A percentile compares a stretch with the other conserved stretches of the same genome.
Evolutionary conservation across 306 rosid genomes (phyloP).

Genomic region (Vigna mungo): DNA sequence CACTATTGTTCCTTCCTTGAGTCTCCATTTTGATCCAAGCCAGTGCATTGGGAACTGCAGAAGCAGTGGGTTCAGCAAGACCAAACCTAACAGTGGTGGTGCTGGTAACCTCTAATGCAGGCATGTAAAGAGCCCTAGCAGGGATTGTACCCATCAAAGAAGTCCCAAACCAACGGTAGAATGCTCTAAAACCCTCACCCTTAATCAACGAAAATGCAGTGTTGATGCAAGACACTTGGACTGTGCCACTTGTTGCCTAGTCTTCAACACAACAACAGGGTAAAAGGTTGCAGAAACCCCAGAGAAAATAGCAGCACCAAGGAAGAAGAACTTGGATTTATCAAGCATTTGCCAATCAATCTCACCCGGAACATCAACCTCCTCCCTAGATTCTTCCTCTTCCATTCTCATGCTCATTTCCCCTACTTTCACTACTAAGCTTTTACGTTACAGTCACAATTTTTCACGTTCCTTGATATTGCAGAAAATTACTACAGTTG

Average conservation of each 20-base stretch:
- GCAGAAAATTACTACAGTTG: background rate
- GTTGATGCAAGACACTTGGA: conserved; percentile 70
- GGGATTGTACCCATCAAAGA: conserved; percentile 86
- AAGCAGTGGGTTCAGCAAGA: conserved; percentile 69
- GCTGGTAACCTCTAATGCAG: conserved; percentile 81
- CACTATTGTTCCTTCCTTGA: too few relatives aligned
- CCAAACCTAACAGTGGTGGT: conserved; percentile 70
- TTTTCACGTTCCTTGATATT: background rate
- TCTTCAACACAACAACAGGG: conserved; percentile 82
- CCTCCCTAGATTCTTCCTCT: conserved; percentile 75
- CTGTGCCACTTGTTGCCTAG: conserved; percentile 80
- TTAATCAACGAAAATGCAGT: conserved; percentile 69
- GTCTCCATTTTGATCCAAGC: conserved; percentile 36
- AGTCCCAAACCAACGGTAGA: conserved; percentile 93
- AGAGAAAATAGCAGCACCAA: conserved; percentile 86
- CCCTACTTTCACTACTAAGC: conserved; percentile 55
- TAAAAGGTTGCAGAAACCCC: conserved; percentile 84
- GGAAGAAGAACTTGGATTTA: conserved; percentile 58
- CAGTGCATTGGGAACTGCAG: conserved; percentile 80
- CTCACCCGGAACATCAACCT: conserved; percentile 81
- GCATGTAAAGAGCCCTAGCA: conserved; percentile 85
- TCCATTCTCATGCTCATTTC: conserved; percentile 66
- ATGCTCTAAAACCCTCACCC: conserved; percentile 73
- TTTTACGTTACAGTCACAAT: background rate
- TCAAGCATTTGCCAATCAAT: conserved; percentile 92